A percentile compares a stretch with the other conserved stretches of the same genome.
Evolutionary conservation across 352 stramenopile species (phyloP).

Genomic region (Globisporangium camurandrum): DNA sequence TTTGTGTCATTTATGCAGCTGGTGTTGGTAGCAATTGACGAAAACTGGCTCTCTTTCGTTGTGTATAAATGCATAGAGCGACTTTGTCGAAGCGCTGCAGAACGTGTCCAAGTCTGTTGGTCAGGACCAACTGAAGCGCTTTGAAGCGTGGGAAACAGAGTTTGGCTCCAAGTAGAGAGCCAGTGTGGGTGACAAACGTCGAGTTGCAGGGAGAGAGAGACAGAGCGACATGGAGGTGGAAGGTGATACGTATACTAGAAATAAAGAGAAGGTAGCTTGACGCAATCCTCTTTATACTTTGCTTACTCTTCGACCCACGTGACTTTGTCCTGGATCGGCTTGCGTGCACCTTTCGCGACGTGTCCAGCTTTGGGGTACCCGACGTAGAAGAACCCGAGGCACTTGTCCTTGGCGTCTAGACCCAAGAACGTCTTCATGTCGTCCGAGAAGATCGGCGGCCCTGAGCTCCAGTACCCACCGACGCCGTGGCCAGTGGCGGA

Average conservation of each 20-base stretch:
- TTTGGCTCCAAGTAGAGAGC: constrained; percentile 28
- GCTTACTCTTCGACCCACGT: constrained; percentile 31
- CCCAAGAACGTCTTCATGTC: constrained; percentile 82
- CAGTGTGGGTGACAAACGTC: background rate
- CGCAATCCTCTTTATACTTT: background rate
- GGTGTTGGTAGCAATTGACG: background rate
- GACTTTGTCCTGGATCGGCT: constrained; percentile 74
- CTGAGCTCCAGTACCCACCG: constrained; percentile 85
- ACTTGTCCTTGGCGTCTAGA: constrained; percentile 66
- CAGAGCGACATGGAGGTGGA: background rate
- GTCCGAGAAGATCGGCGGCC: constrained; percentile 42
- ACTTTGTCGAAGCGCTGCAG: constrained; percentile 26
- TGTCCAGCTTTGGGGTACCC: constrained; percentile 49
- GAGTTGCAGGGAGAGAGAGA: too few species aligned
- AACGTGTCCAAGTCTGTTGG: constrained; percentile 52
- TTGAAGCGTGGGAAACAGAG: constrained; percentile 36
- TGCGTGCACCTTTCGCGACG: constrained; percentile 44
- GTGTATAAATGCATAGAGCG: constrained; percentile 4
- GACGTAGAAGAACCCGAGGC: constrained; percentile 80
- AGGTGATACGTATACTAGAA: background rate
- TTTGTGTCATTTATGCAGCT: too few species aligned
- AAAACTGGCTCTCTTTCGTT: background rate
- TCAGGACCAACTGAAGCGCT: constrained; percentile 34
- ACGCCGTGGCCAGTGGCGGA: constrained; percentile 53
- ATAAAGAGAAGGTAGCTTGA: too few species aligned